These are phyloP conservation scores for Pulveroboletus frians DNA, from an alignment of 768 basidiomycete genomes.

Conservation along the genomic window DNA sequence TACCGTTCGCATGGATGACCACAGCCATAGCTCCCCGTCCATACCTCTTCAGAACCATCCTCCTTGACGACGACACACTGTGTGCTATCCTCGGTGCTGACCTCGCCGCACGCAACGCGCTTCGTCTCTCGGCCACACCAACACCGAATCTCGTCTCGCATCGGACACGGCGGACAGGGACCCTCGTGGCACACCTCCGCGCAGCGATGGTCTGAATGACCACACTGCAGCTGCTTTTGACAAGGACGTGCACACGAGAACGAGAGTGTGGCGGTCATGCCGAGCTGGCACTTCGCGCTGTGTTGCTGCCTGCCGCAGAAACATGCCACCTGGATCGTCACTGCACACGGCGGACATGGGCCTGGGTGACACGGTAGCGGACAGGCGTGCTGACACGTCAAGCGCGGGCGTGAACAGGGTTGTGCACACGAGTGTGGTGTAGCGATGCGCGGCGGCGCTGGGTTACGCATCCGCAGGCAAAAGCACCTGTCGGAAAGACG, in stretches of 20 bases:
- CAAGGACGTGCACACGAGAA: constrained; percentile 38
- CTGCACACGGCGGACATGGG: constrained; percentile 90
- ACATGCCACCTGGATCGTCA: constrained; percentile 73
- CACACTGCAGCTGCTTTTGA: constrained; percentile 52
- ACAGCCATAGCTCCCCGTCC: constrained; percentile 68
- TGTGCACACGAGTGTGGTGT: constrained; percentile 76
- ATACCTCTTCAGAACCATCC: constrained; percentile 38
- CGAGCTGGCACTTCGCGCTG: constrained; percentile 40
- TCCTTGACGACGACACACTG: constrained; percentile 25
- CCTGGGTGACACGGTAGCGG: constrained; percentile 88
- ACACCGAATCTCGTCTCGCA: constrained; percentile 53
- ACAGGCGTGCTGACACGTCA: constrained; percentile 74
- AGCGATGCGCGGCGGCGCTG: constrained; percentile 60
- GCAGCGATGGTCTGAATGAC: constrained; percentile 63
- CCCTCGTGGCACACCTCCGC: constrained; percentile 69
- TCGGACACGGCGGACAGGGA: constrained; percentile 59
- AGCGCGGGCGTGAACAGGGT: constrained; percentile 57
- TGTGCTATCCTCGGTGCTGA: constrained; percentile 38
- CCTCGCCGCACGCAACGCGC: constrained; percentile 61
- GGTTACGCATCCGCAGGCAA: constrained; percentile 70
- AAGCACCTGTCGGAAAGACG: constrained; percentile 58
- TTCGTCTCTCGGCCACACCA: constrained; percentile 74
- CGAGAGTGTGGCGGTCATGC: constrained; percentile 29
- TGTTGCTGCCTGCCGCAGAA: constrained; percentile 61
- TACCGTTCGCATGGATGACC: constrained; percentile 54